Evolutionary conservation across 1,284 basidiomycete genomes (phyloP), one percentile per base, ranked within the genome.

Genomic region (Ustilago vetiveriae): DNA sequence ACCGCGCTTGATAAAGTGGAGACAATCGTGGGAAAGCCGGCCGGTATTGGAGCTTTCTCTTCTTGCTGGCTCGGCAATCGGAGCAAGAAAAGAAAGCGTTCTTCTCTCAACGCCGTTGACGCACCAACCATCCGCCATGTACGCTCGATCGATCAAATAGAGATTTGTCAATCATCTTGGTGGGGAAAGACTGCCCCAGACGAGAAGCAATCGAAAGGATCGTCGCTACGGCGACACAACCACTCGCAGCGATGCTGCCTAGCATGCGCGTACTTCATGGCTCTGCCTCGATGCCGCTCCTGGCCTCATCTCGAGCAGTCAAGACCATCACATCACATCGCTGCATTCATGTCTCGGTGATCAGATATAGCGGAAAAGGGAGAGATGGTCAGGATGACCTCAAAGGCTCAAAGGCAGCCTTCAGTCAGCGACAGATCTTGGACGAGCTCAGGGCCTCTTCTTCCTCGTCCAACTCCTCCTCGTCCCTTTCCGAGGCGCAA

Each of bases 361-460:
- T 21, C 9, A 39, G 41, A 26, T 39, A 32, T 32, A 45, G 41
- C 23, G 41, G 40, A 24, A 47, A 57, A 13, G 27, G 32, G 24
- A 57, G 47, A 10, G 9, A 40, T 3, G 45, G 17, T 29, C 24
- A 49, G 17, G 39, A 36, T 4, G 17, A 54, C 22, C 53, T 52
- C 33, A 60, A 60, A 37, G 45, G 50, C 4, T 66, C 68, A 4
- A 50, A 49, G 24, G 58, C 62, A 14, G 68, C 68, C 9, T 71
- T 71, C 39, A 24, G 37, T 1, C 68, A 71, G 35, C 57, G 68
- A 10, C 68, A 71, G 43, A 66, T 71, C 24, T 43, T 71, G 4
- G 57, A 71, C 37, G 60, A 60, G 36, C 57, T 66, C 3, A 54
- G 62, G 8, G 62, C 53, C 1, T 44, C 56, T 13, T 42, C 66